Evolutionary conservation across 2,329 filamentous ascomycete genomes (phyloP).

Genomic region (Cordyceps cateniannulata): DNA sequence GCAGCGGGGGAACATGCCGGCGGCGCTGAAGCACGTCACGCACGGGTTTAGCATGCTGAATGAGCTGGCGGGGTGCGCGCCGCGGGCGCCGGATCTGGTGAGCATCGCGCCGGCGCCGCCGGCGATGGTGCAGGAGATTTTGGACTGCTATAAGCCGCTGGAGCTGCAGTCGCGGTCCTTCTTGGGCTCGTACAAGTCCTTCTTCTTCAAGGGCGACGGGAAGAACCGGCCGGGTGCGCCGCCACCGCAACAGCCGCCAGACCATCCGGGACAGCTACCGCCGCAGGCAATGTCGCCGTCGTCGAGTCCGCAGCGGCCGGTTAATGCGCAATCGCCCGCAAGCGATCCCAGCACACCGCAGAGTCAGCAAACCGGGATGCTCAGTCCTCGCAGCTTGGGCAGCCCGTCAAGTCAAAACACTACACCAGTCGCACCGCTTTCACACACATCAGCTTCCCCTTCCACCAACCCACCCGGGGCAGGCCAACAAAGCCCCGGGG

Average conservation of each 20-base stretch:
- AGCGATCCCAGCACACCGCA: constrained; percentile 3
- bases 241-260: constrained; percentile 5
- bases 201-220: constrained; percentile 22
- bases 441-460: neutral
- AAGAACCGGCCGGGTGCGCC: constrained; percentile 14
- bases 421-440: neutral
- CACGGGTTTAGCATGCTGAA: constrained; percentile 36
- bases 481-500: neutral
- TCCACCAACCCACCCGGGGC: constrained; percentile 6
- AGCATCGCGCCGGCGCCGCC: constrained; percentile 32
- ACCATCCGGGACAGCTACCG: neutral
- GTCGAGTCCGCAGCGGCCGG: neutral
- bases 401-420: constrained; percentile 18
- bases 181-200: constrained; percentile 31
- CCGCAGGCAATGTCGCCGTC: neutral
- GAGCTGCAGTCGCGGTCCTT: constrained; percentile 34
- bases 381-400: constrained; percentile 28
- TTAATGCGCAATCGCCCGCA: neutral
- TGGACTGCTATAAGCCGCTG: constrained; percentile 33
- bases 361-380: constrained; percentile 18
- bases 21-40: constrained; percentile 34
- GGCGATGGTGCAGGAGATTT: constrained; percentile 30
- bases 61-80: constrained; percentile 30
- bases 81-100: constrained; percentile 29
- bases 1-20: constrained; percentile 32